Base-by-base conservation (phyloP, 257 asterid genomes). In the Solanum bulbocastanum region DNA sequence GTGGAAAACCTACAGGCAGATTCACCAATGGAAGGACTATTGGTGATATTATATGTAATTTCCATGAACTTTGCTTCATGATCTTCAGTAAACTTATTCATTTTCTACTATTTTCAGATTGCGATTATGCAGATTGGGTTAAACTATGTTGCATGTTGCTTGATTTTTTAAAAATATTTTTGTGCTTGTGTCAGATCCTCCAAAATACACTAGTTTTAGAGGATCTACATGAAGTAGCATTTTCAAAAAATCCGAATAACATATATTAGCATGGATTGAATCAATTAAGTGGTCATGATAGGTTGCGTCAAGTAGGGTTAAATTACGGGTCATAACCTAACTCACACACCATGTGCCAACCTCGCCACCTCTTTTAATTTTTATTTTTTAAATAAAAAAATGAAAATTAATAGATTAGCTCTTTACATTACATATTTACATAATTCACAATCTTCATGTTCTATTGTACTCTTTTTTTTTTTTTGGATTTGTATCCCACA, bases 21-120 rank as follows among this genome's bases (percentile, higher is more conserved):
- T 96, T 95, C 93, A 94, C 98, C 58, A 96, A 95, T 58, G 98
- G 98, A 46, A 93, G 94, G 87, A 96, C 98, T 3, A 92, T 95
- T n/a, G 98, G 98, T 25, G 98, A 96, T 89, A 89, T 93, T 18
- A 90, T 94, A 86, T 92, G 98, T 95, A 90, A 88, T 58, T 4
- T 18, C 25, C n/a, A 30, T 76, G 3, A 23, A 10, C 49, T 37
- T 79, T 36, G 1, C 4, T 37, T 22, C 30, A 56, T n/a, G 1
- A n/a, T 15, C 66, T 58, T 2, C 37, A 49, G 60, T 32, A 22
- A n/a, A 32, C 66, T 58, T 39, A 7, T 25, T 62, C 20, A 52
- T 56, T 16, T 33, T 44, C 6, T 22, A 0, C 4, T 10, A 5
- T 74, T 74, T 74, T 37, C 82, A 20, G 52, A 20, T 74, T 2